Percentiles rank a stretch among this genome's conserved stretches.
Conservation (phyloP, 345 rosid genomes). For the Euphorbia tirucalli region DNA sequence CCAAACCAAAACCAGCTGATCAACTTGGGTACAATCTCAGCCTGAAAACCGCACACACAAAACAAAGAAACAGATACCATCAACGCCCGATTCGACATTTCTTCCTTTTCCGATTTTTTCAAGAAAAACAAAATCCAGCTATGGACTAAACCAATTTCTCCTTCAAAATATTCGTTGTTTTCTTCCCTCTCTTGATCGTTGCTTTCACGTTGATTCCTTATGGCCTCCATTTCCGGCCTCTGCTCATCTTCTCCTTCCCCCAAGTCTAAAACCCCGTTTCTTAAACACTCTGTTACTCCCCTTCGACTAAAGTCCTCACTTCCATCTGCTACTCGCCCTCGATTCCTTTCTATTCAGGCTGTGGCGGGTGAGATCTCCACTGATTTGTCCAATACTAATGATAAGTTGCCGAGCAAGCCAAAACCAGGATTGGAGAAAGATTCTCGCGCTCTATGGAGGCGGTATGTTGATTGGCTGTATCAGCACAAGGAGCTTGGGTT, state of each 20-base stretch:
- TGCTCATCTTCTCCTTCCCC: conserved; percentile 43
- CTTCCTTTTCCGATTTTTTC: not conserved
- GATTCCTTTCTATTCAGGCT: conserved; percentile 30
- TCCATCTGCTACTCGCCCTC: conserved; percentile 34
- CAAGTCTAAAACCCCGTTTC: conserved; percentile 32
- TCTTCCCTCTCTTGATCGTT: conserved; percentile 19
- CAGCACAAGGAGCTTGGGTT: conserved; percentile 90
- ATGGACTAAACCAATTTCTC: too few relatives aligned
- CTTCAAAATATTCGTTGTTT: not conserved
- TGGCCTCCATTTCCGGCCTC: conserved; percentile 57
- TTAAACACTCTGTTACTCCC: conserved; percentile 8
- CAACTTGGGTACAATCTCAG: conserved; percentile 13
- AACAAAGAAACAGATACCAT: too few relatives aligned
- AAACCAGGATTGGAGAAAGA: conserved; percentile 62
- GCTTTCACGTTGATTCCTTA: conserved; percentile 24
- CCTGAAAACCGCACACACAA: not conserved
- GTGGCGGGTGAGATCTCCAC: conserved; percentile 58
- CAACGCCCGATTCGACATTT: not conserved
- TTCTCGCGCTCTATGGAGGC: conserved; percentile 59
- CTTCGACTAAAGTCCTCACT: conserved; percentile 23
- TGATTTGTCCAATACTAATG: conserved; percentile 36
- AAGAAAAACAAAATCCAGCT: not conserved
- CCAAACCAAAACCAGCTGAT: conserved; percentile 15
- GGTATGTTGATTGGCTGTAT: conserved; percentile 91
- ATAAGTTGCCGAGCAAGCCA: conserved; percentile 25